Conservation (phyloP, 2,329 filamentous ascomycete species). For the Monilinia laxa region DNA sequence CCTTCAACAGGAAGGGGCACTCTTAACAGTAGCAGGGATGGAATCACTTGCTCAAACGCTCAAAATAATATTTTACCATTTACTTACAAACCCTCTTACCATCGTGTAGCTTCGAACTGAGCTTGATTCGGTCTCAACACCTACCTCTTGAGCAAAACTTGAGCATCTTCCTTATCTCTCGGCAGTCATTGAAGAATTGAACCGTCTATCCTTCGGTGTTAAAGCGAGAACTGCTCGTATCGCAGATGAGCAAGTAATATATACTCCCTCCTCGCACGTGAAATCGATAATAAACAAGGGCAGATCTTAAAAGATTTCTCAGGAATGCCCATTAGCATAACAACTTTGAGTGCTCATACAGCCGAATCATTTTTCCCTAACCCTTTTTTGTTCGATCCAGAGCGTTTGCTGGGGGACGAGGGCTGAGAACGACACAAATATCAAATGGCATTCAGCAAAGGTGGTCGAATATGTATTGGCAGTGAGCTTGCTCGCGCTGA, state of each 20-base stretch:
- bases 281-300: not conserved
- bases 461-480: conserved; percentile 45
- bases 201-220: conserved; percentile 38
- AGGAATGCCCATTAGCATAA: conserved; percentile 28
- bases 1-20: conserved; percentile 39
- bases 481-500: conserved; percentile 29
- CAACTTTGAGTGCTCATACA: conserved; percentile 34
- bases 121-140: conserved; percentile 31
- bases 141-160: conserved; percentile 24
- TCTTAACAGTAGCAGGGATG: conserved; percentile 42
- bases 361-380: conserved; percentile 38
- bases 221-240: conserved; percentile 38
- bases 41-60: conserved; percentile 43
- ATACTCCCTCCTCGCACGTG: conserved; percentile 18
- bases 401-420: conserved; percentile 44
- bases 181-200: conserved; percentile 39
- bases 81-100: conserved; percentile 40
- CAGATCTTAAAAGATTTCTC: conserved; percentile 29
- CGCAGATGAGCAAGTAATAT: conserved; percentile 23
- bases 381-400: conserved; percentile 37
- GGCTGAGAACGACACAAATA: conserved; percentile 30
- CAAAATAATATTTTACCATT: conserved; percentile 41
- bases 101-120: conserved; percentile 40
- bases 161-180: conserved; percentile 37
- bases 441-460: conserved; percentile 46